Base-by-base conservation (phyloP, 1,139 yeast genomes). In the Geotrichum restrictum region DNA sequence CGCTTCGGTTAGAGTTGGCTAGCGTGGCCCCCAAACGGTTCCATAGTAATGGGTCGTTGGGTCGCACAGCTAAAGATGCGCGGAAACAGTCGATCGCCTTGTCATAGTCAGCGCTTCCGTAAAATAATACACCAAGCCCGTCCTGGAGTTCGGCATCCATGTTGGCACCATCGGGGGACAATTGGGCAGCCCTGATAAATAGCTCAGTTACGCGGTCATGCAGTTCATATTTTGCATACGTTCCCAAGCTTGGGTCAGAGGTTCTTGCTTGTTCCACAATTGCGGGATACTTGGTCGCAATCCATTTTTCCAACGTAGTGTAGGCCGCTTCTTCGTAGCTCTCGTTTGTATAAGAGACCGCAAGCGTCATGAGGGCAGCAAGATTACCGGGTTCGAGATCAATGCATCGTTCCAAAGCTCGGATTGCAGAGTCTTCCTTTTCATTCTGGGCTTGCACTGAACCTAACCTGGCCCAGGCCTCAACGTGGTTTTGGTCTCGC, bases 261-360 rank as follows among this genome's bases (percentile, higher is more conserved):
- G 68, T 71, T 56, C 88, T 75, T 1, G 89, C 89, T 59, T 74
- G 73, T 44, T 77, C 80, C 6, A 81, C 81, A 44, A 85, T 72
- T 54, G 81, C 83, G 2, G 98, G 96, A 67, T 91, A 93, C 68
- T 89, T 89, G 10, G 95, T 83, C 50, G 89, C 86, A 40, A 93
- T 81, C 98, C 98, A 93, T 64, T 89, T 78, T 69, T 88, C 96
- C 64, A 93, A 77, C 27, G 96, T 88, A 1, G 95, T 94, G 69
- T 88, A 88, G 1, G 98, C 96, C 7, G 96, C 96, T 64, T 88
- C 85, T 67, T 93, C 98, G 66, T 89, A 91, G 21, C 98, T 98
- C 72, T 91, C 98, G 64, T 93, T 93, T 56, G 93, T 89, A 71
- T 91, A 93, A 4, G 96, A 87, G 39, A 93, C 93, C 0, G 97